Base-by-base conservation (phyloP, 2,329 filamentous ascomycete genomes). In the Scytalidium sp. region DNA sequence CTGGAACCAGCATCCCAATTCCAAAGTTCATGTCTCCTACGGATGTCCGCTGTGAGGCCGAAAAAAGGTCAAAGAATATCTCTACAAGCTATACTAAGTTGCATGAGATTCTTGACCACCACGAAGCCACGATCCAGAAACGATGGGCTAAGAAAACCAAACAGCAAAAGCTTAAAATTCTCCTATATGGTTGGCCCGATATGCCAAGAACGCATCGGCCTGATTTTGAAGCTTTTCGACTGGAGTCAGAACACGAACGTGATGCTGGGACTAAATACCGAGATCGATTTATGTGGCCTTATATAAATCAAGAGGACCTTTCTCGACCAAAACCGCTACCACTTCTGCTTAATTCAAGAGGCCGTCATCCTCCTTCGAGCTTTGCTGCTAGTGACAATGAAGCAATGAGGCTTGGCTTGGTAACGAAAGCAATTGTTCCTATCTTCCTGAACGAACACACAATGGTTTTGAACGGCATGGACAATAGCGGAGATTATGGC, bases 281-380 rank as follows among this genome's bases (percentile, higher is more conserved):
- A 7, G 67, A 71, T 5, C 47, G 64, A 8, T 80, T 66, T 51
- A 60, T 79, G 40, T 81, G 72, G 70, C 80, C 80, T 0, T 69
- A 75, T 42, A 74, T 84, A 59, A 85, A 84, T 54, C 67, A 78
- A 39, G 76, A 84, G 48, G 80, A 84, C 55, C 64, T 85, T 1
- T 46, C 57, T 0, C 66, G 72, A 19, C 60, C 70, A 0, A 75
- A 72, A 43, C 51, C 64, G 0, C 56, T 85, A 8, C 67, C 71
- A 0, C 60, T 84, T 6, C 65, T 84, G 19, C 59, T 85, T 10
- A 79, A 81, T 48, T 63, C 78, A 0, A 70, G 81, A 6, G 79
- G 69, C 4, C 70, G 75, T 0, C 57, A 79, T 48, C 51, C 58
- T 0, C 80, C 80, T 0, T 59, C 66, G 7, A 53, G 60, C 0